Percentiles rank a stretch among this genome's conserved stretches.
These are phyloP conservation scores for Fusarium ramigenum DNA, from an alignment of 2,329 filamentous ascomycete genomes.

Conservation along the genomic window DNA sequence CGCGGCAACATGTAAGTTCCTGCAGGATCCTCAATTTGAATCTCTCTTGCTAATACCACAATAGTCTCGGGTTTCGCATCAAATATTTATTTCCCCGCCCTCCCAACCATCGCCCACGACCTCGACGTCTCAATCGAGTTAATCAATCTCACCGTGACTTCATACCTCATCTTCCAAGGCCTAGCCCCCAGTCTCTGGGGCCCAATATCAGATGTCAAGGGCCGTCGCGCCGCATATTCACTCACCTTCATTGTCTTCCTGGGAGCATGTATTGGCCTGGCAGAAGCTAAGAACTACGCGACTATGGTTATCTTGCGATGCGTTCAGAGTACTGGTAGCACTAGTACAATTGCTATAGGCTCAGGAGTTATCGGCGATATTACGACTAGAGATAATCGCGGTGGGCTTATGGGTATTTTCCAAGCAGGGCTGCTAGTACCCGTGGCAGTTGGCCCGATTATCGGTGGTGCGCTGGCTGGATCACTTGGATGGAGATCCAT, in stretches of 20 bases:
- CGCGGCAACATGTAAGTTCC: constrained; percentile 58
- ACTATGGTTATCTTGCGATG: constrained; percentile 56
- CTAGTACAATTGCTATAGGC: constrained; percentile 48
- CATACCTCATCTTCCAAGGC: constrained; percentile 64
- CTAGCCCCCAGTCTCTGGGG: constrained; percentile 62
- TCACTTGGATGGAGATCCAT: constrained; percentile 33
- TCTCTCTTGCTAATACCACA: too few relatives aligned
- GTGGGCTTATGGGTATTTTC: constrained; percentile 43
- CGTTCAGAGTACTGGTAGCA: constrained; percentile 58
- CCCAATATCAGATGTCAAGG: constrained; percentile 57
- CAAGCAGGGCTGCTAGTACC: constrained; percentile 48
- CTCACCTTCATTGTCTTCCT: constrained; percentile 61
- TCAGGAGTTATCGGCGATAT: constrained; percentile 49
- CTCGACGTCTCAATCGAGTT: constrained; percentile 51
- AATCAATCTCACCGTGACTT: constrained; percentile 57
- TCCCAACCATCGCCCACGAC: constrained; percentile 55
- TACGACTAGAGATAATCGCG: constrained; percentile 41
- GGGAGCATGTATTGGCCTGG: constrained; percentile 59
- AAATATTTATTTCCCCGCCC: constrained; percentile 61
- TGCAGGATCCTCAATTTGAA: too few relatives aligned
- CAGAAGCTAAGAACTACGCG: constrained; percentile 53
- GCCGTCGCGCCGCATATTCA: constrained; percentile 56
- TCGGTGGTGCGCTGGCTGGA: constrained; percentile 53
- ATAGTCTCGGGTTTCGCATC: constrained; percentile 54
- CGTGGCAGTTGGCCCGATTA: constrained; percentile 54